Evolutionary conservation across 495 filamentous ascomycete species (phyloP).

Genomic region (Penicillium angulare): DNA sequence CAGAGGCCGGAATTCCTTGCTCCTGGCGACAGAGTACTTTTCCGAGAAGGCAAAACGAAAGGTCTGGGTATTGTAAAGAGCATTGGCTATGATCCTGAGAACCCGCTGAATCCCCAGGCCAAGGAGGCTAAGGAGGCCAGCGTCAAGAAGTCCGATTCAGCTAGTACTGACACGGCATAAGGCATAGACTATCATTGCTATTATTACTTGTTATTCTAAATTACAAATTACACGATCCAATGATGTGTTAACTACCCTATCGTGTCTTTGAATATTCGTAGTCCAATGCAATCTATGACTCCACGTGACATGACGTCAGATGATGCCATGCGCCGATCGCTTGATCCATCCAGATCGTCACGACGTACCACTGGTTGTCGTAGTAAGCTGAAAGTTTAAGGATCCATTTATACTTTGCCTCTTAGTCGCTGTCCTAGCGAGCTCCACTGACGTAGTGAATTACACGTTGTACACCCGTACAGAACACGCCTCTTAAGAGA

Average conservation of each 20-base stretch:
- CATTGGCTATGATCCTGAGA: conserved; percentile 75
- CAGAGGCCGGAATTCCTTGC: conserved; percentile 94
- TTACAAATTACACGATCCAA: too few species aligned
- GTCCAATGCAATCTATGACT: background rate
- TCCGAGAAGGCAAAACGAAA: conserved; percentile 94
- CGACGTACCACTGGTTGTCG: too few species aligned
- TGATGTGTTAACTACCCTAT: too few species aligned
- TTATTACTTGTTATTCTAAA: background rate
- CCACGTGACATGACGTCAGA: conserved; percentile 27
- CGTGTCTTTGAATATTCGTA: background rate
- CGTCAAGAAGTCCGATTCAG: background rate
- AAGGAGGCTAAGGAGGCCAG: background rate
- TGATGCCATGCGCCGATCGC: conserved; percentile 17
- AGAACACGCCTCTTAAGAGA: background rate
- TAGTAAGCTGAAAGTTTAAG: too few species aligned
- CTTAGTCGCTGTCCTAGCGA: background rate
- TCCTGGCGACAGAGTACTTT: conserved; percentile 84
- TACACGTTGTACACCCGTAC: background rate
- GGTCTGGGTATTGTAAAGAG: conserved; percentile 92
- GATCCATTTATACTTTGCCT: background rate
- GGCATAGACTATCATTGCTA: background rate
- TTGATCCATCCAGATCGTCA: background rate
- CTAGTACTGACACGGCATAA: background rate
- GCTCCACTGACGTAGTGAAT: conserved; percentile 21
- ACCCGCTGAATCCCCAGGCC: conserved; percentile 51